Percentiles rank a stretch among this genome's conserved stretches.
Conservation (phyloP, 208 protist species). For the Leishmania gerbilli region DNA sequence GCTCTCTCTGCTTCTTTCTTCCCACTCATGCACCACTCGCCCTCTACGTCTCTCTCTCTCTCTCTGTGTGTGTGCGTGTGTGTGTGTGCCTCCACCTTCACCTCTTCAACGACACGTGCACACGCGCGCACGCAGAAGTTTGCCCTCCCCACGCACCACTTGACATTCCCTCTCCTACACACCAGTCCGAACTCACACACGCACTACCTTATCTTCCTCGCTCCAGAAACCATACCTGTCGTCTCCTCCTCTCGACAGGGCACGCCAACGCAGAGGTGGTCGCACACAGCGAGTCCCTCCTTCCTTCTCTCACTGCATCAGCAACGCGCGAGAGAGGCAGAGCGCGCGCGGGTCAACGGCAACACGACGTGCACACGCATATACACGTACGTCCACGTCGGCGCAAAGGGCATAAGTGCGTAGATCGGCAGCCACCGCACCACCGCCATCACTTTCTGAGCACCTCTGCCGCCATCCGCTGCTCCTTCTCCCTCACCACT, state of each 20-base stretch:
- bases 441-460: constrained; percentile 11
- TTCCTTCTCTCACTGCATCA: neutral
- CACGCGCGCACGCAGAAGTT: neutral
- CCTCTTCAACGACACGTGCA: neutral
- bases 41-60: neutral
- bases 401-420: neutral
- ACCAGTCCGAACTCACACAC: neutral
- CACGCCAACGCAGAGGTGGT: neutral
- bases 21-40: neutral
- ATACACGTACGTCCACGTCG: neutral
- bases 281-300: neutral
- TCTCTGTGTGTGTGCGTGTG: neutral
- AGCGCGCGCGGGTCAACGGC: neutral
- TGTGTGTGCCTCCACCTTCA: neutral
- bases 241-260: neutral
- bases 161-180: neutral
- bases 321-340: neutral
- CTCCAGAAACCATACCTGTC: neutral
- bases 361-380: neutral
- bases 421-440: neutral
- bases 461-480: constrained; percentile 6
- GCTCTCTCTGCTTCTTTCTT: neutral
- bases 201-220: neutral
- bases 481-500: neutral
- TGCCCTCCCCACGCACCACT: neutral